These are phyloP conservation scores for Rubroshorea leprosula DNA, from an alignment of 345 rosid species.

Conservation along the genomic window DNA sequence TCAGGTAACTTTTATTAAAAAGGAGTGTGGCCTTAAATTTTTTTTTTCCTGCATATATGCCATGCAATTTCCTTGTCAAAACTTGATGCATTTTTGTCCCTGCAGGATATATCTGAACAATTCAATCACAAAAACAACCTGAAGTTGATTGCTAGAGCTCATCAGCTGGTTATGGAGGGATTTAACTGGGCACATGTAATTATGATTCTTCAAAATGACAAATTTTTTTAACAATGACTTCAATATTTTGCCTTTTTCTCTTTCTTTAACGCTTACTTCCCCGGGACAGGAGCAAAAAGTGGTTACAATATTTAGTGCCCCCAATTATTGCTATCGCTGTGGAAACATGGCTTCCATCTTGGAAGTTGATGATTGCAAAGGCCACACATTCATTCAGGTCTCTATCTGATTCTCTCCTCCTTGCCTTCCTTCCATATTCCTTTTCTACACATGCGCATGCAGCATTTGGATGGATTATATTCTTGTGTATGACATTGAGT, in stretches of 20 bases:
- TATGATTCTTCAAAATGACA: background rate
- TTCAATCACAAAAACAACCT: conserved; percentile 87
- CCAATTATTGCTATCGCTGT: conserved; percentile 97
- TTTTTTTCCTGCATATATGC: no score
- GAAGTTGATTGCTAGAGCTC: conserved; percentile 93
- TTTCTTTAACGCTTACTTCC: conserved; percentile 11
- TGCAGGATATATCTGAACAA: conserved; percentile 93
- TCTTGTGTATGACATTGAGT: background rate
- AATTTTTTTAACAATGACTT: conserved; percentile 3
- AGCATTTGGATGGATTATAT: background rate
- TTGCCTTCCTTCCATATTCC: background rate
- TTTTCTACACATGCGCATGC: background rate
- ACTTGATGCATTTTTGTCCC: conserved; percentile 7
- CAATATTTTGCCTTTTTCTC: conserved; percentile 7
- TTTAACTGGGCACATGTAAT: conserved; percentile 96
- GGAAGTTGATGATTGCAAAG: conserved; percentile 92
- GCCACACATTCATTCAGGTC: conserved; percentile 96
- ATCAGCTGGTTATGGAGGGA: conserved; percentile 99
- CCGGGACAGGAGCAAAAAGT: conserved; percentile 92
- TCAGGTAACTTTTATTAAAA: conserved; percentile 42
- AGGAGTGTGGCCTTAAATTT: conserved; percentile 1
- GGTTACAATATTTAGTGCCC: conserved; percentile 95
- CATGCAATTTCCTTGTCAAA: conserved; percentile 1
- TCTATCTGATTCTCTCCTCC: conserved; percentile 1
- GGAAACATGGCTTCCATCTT: conserved; percentile 99